Percentiles rank a stretch among this genome's conserved stretches.
Evolutionary conservation across 306 rosid species (phyloP).

Genomic region (Herpetospermum pedunculosum): DNA sequence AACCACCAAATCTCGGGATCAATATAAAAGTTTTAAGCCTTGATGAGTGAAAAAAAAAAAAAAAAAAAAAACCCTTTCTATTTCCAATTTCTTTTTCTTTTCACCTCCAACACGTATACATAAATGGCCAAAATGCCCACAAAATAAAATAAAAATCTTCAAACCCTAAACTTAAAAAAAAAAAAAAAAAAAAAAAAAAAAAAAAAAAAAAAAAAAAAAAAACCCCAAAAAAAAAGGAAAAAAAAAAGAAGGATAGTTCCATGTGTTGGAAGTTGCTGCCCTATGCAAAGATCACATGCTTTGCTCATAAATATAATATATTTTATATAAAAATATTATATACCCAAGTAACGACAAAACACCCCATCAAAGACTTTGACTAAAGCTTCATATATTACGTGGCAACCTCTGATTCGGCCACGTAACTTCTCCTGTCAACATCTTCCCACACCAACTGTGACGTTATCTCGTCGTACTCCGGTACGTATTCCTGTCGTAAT

Average conservation of each 20-base stretch:
- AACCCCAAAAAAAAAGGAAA: too few species aligned
- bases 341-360: slow-evolving; percentile 43
- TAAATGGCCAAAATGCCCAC: not conserved
- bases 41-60: too few species aligned
- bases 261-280: slow-evolving; percentile 1
- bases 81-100: not conserved
- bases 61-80: not conserved
- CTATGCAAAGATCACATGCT: slow-evolving; percentile 5
- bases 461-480: slow-evolving; percentile 70
- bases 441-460: slow-evolving; percentile 96
- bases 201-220: too few species aligned
- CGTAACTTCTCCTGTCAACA: slow-evolving; percentile 43
- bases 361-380: not conserved
- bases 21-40: too few species aligned
- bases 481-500: slow-evolving; percentile 69
- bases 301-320: not conserved
- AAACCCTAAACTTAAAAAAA: not conserved
- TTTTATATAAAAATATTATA: slow-evolving; percentile 16
- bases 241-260: not conserved
- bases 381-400: slow-evolving; percentile 25
- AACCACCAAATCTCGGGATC: too few species aligned
- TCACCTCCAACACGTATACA: slow-evolving; percentile 4
- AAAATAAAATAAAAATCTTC: not conserved
- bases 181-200: not conserved
- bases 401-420: slow-evolving; percentile 68